Conservation (phyloP, 2,329 filamentous ascomycete genomes). For the Aspergillus novofumigatus region DNA sequence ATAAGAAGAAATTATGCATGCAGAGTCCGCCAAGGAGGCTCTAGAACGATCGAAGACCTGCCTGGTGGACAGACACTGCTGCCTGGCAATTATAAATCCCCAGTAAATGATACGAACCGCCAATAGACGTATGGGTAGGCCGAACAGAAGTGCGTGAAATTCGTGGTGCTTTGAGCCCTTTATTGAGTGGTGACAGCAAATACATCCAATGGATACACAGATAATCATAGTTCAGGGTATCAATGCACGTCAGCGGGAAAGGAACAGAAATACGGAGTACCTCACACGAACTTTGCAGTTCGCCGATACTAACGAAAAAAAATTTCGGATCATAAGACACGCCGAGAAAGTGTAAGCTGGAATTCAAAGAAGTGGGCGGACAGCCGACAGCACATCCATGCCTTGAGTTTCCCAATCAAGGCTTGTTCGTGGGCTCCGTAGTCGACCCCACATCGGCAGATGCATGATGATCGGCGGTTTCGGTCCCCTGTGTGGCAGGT, state of each 20-base stretch:
- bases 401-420: constrained; percentile 10
- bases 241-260: not conserved
- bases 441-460: constrained; percentile 11
- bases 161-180: not conserved
- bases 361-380: not conserved
- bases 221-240: not conserved
- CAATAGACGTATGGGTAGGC: not conserved
- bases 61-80: not conserved
- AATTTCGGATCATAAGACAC: not conserved
- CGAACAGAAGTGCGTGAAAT: not conserved
- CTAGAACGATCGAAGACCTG: not conserved
- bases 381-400: not conserved
- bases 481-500: constrained; percentile 6
- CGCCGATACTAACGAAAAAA: not conserved
- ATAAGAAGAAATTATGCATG: not conserved
- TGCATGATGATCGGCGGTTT: constrained; percentile 8
- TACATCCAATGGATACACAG: not conserved
- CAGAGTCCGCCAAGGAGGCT: not conserved
- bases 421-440: constrained; percentile 19
- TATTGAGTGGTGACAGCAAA: not conserved
- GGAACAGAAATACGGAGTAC: not conserved
- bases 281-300: not conserved
- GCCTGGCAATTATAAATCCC: not conserved
- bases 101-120: not conserved
- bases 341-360: not conserved